Base-by-base conservation (phyloP, 2,329 filamentous ascomycete species). In the Pestalotiopsis sp. region DNA sequence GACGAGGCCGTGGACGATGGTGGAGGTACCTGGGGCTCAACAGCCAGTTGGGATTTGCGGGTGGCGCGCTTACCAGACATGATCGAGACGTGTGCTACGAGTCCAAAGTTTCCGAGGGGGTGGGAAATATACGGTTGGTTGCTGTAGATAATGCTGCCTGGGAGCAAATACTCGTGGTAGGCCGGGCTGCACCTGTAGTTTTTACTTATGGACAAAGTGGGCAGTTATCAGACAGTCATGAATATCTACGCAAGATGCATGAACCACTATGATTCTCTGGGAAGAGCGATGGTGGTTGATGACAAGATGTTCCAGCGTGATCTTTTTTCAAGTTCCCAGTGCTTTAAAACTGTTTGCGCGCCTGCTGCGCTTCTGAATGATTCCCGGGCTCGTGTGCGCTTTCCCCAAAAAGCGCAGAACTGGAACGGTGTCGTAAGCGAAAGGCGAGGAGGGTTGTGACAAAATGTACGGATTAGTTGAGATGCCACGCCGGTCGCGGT, bases 61-160 rank as follows among this genome's bases (percentile, higher is more conserved):
- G 70, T 72, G 62, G 68, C 73, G 72, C 68, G 75, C 77, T 79
- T 79, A 79, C 77, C 77, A 69, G 77, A 77, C 77, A 79, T 79
- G 66, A 68, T 74, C 36, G 59, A 62, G 13, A 38, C 31, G 73
- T 66, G 12, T 52, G 14, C 41, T 66, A 66, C 64, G 7, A 36
- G 20, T 57, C 49, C 31, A 20, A 20, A 14, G 25, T 31, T 41
- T 63, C 38, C 57, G 23, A 31, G 3, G 31, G 60, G 27, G 20
- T 23, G 17, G 38, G 20, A 14, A 39, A 52, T 64, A 64, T 64
- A 64, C 38, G 62, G 25, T 11, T 52, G 23, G 58, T 17, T 61
- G 57, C n/a, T 38, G 68, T 62, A 56, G 64, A 62, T 39, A 60
- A 59, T 65, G 66, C 59, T 62, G 68, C 62, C 71, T 64, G 65